Evolutionary conservation across 352 stramenopile species (phyloP), one percentile per base, ranked within the genome.

Genomic region (Globisporangium barbulae): DNA sequence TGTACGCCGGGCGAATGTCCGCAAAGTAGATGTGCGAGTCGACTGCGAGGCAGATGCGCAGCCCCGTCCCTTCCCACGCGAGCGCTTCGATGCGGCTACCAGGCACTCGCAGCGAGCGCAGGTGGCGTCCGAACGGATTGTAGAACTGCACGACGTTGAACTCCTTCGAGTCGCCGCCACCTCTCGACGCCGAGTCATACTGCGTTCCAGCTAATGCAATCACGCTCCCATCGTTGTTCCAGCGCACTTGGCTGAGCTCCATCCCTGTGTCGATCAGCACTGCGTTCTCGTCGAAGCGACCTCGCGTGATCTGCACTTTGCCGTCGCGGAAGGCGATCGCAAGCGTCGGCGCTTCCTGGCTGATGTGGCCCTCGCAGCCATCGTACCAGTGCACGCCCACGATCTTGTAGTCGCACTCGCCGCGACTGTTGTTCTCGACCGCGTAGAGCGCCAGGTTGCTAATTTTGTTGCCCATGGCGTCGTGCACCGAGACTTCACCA

Each of bases 1-100:
- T 92, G 79, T 98, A 98, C 42, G 87, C 83, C 21, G 85, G 90
- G 7, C 94, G 88, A 50, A 98, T 94, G 74, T 98, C 98, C 39
- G 94, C 94, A 74, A 98, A 98, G 80, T 97, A 98, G 56, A 98
- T 98, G 78, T 96, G 93, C 21, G 89, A 93, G 73, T 97, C 94
- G 22, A 98, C 93, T 0, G 94, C 94, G 19, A 98, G 68, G 45
- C 93, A 96, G 47, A 98, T 95, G 35, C 93, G 79, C 42, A 98
- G 64, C 15, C 93, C 92, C 2, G 78, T 81, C 59, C 92, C 91
- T 78, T 98, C 94, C 94, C 94, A 98, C 30, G 88, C 88, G 6
- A 98, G 67, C 9, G 83, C 82, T 68, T 93, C 87, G 59, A 98
- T 97, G 37, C 76, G 71, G 52, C 74, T 88, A 7, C 92, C 91